Base-by-base conservation (phyloP, 345 rosid genomes). In the Camelina sativa region DNA sequence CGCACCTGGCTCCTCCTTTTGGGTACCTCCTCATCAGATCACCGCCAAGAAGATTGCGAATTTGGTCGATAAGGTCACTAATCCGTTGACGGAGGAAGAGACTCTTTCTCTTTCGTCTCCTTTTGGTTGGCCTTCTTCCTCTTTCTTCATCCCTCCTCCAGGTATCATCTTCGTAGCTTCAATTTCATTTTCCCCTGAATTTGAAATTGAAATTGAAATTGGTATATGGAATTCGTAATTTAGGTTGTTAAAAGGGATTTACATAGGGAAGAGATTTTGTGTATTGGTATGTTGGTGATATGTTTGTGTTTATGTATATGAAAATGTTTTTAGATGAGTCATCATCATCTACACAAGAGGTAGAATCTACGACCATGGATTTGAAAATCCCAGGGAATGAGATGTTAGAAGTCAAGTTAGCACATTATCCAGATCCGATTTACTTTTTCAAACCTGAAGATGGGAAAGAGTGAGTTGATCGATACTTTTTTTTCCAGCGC, bases 1-100 rank as follows among this genome's bases (percentile, higher is more conserved):
- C 48, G 38, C 82, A 0, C 85, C 85, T 5, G 89, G 85, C 2
- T 73, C 82, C 10, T 85, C 89, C 37, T 85, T 83, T 51, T 82
- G 84, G 83, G 89, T 86, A 65, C 85, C 87, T 0, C 84, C 79
- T 0, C 75, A 22, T 55, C 61, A 67, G 13, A 70, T 46, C 0
- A 66, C 83, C 0, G 65, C 77, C 3, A 67, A 46, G 2, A 69
- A 69, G 46, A 44, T 84, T 17, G 74, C 58, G 0, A 51, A 78
- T 61, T 62, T 78, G 72, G 48, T 84, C 10, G 67, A 76, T 10
- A 73, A 62, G 25, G 73, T 80, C 11, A 38, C 71, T 7, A 69
- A 80, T 74, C 69, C 50, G 43, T 61, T 84, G 69, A 75, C 80
- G 11, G 78, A 82, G 12, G 83, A 82, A 41, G 84, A 86, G 22